Conservation (phyloP, 192 early-diverging fungal species). For the Coemansia sp. region DNA sequence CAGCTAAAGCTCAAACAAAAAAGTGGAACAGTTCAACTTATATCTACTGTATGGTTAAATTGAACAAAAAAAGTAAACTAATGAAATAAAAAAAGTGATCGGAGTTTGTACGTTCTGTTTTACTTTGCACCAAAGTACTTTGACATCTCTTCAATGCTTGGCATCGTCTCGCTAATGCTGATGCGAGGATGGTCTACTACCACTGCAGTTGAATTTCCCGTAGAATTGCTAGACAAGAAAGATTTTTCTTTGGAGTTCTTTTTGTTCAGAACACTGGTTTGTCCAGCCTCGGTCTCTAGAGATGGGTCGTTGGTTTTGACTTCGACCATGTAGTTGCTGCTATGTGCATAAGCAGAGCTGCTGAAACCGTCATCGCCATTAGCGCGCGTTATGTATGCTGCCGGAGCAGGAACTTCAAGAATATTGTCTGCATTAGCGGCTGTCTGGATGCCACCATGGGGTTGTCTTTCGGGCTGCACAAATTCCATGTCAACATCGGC, state of each 20-base stretch:
- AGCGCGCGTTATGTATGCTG: not conserved
- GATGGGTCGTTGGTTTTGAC: conserved; percentile 10
- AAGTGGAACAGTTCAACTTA: not conserved
- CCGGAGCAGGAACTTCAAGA: not conserved
- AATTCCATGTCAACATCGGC: not conserved
- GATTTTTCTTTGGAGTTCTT: not conserved
- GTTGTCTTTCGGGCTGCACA: not conserved
- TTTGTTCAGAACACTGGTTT: not conserved
- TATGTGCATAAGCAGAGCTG: not conserved
- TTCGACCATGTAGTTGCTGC: conserved; percentile 10
- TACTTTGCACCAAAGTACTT: not conserved
- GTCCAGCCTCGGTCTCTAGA: not conserved
- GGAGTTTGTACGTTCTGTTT: too few relatives aligned
- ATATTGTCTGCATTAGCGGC: not conserved
- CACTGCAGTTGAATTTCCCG: not conserved
- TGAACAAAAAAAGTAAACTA: too few relatives aligned
- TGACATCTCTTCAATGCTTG: conserved; percentile 9
- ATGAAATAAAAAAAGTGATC: too few relatives aligned
- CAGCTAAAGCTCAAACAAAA: too few relatives aligned
- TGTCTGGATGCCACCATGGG: not conserved
- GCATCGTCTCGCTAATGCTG: conserved; percentile 2
- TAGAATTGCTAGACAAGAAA: not conserved
- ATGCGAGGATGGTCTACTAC: not conserved
- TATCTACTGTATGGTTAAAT: not conserved
- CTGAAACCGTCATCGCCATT: not conserved